phyloP scores from a whole-genome alignment of 2,329 filamentous ascomycete species.

The Hypoxylon sp. region DNA sequence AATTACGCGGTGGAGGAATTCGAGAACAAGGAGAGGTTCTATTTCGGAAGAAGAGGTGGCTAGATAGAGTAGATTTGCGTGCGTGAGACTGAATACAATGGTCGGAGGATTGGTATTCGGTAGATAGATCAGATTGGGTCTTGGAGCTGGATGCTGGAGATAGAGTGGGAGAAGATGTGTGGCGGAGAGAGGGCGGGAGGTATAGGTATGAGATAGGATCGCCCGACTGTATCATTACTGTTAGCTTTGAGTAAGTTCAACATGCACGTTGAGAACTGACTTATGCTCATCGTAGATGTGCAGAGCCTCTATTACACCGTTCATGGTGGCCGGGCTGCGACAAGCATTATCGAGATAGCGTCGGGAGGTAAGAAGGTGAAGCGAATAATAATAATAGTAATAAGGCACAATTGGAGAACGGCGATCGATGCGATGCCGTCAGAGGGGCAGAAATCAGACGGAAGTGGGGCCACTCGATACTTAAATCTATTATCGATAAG shows the following conservation, averaged over 20 bases:
- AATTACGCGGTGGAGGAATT: constrained; percentile 93
- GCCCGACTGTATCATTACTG: constrained; percentile 71
- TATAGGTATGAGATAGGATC: constrained; percentile 90
- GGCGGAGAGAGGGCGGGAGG: constrained; percentile 82
- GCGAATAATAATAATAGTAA: constrained; percentile 1
- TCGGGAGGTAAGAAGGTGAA: background rate
- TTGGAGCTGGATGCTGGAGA: constrained; percentile 82
- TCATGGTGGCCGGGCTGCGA: constrained; percentile 70
- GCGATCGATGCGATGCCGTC: constrained; percentile 21
- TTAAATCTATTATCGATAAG: constrained; percentile 38
- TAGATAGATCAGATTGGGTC: constrained; percentile 88
- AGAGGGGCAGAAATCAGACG: constrained; percentile 24
- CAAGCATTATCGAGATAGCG: constrained; percentile 46
- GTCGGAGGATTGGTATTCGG: constrained; percentile 86
- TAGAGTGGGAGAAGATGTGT: constrained; percentile 85
- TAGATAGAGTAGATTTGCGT: constrained; percentile 88
- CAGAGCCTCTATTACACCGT: constrained; percentile 90
- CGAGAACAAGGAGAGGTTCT: constrained; percentile 89
- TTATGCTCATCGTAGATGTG: constrained; percentile 98
- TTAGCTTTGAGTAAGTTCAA: constrained; percentile 40
- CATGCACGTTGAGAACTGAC: constrained; percentile 64
- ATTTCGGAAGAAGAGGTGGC: constrained; percentile 87
- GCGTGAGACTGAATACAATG: constrained; percentile 87
- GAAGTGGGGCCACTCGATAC: constrained; percentile 13
- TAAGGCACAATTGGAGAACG: background rate